A percentile compares a stretch with the other conserved stretches of the same genome.
These are phyloP conservation scores for Phaeodactylum tricornutum DNA, from an alignment of 108 stramenopile species.

Conservation along the genomic window DNA sequence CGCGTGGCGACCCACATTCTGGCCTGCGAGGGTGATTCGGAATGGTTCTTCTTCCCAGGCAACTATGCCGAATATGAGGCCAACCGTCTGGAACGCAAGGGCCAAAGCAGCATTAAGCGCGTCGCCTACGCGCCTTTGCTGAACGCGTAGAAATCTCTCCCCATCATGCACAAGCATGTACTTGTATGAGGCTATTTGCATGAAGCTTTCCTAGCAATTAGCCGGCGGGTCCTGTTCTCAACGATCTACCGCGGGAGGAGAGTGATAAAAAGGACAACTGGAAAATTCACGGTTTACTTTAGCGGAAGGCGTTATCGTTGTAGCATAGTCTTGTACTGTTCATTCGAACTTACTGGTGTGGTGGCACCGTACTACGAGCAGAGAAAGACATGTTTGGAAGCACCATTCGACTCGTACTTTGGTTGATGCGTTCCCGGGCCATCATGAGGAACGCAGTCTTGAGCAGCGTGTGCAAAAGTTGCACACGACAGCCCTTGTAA, in stretches of 20 bases:
- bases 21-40: conserved; percentile 90
- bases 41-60: conserved; percentile 76
- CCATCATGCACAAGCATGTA: too few relatives aligned
- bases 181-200: too few relatives aligned
- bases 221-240: too few relatives aligned
- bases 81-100: conserved; percentile 54
- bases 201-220: too few relatives aligned
- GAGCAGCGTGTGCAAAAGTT: conserved; percentile 67
- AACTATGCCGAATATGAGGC: conserved; percentile 86
- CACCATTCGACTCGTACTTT: conserved; percentile 11
- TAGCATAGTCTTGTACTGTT: too few relatives aligned
- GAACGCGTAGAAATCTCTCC: conserved; percentile 45
- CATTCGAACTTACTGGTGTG: too few relatives aligned
- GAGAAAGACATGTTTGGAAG: too few relatives aligned
- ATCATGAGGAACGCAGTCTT: conserved; percentile 82
- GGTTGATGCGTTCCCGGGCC: conserved; percentile 60
- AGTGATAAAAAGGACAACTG: too few relatives aligned
- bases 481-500: conserved; percentile 71
- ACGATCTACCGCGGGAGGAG: too few relatives aligned
- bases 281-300: too few relatives aligned
- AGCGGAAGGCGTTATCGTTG: too few relatives aligned
- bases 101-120: conserved; percentile 70
- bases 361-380: too few relatives aligned
- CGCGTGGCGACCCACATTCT: conserved; percentile 89
- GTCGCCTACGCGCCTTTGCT: conserved; percentile 82